Evolutionary conservation across 106 monocot genomes (phyloP).

Genomic region (Acanthochlamys bracteata): DNA sequence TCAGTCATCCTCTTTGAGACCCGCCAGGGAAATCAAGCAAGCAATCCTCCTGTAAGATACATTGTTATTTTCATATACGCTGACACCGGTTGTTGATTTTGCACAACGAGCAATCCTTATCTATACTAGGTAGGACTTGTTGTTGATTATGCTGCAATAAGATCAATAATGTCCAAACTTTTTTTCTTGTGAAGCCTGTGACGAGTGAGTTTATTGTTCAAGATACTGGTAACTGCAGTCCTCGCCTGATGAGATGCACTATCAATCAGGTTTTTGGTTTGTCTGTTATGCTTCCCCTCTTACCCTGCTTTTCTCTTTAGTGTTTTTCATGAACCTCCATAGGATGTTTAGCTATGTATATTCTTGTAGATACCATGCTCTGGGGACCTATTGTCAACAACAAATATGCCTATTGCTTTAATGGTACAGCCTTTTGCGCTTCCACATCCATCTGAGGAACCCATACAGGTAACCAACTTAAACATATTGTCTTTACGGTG

Average conservation of each 20-base stretch:
- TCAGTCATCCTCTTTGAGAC: conserved; percentile 62
- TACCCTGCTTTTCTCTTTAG: not conserved
- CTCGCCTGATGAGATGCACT: conserved; percentile 93
- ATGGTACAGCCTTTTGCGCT: conserved; percentile 94
- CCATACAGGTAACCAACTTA: conserved; percentile 59
- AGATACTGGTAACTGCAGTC: conserved; percentile 95
- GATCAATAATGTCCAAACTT: not conserved
- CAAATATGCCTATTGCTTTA: conserved; percentile 81
- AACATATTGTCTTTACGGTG: too few species aligned
- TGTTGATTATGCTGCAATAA: not conserved
- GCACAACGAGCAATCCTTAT: not conserved
- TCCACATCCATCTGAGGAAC: conserved; percentile 85
- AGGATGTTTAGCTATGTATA: not conserved
- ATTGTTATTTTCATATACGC: not conserved
- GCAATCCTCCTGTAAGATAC: conserved; percentile 59
- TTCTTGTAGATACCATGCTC: conserved; percentile 75
- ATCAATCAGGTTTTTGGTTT: conserved; percentile 61
- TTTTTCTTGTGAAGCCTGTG: conserved; percentile 49
- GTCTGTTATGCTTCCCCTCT: not conserved
- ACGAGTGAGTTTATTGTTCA: conserved; percentile 78
- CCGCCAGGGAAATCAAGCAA: conserved; percentile 74
- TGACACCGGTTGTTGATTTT: not conserved
- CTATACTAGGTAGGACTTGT: not conserved
- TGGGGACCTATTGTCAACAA: conserved; percentile 72
- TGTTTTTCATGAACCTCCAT: not conserved